These are phyloP conservation scores for Collybia nuda DNA, from an alignment of 768 basidiomycete species.

Conservation along the genomic window DNA sequence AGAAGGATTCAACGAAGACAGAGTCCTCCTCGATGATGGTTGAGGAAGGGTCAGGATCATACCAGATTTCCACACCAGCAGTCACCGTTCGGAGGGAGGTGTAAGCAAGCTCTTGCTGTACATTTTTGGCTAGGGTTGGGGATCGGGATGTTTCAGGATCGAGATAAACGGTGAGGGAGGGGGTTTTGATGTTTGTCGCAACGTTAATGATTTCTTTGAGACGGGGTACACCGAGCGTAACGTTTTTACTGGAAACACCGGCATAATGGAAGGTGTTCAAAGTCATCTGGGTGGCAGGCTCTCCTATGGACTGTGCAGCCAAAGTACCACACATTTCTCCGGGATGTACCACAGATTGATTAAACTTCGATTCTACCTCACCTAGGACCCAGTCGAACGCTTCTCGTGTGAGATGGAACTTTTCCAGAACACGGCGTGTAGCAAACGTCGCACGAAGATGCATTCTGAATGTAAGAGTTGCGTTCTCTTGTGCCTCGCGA, in stretches of 20 bases:
- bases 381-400: conserved; percentile 98
- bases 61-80: conserved; percentile 95
- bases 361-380: conserved; percentile 95
- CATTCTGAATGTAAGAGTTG: conserved; percentile 91
- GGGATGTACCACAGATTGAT: conserved; percentile 86
- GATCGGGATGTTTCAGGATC: conserved; percentile 67
- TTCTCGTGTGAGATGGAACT: conserved; percentile 84
- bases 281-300: conserved; percentile 99
- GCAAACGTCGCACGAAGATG: conserved; percentile 90
- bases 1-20: conserved; percentile 97
- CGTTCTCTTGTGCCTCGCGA: conserved; percentile 79
- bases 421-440: conserved; percentile 82
- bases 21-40: conserved; percentile 97
- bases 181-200: conserved; percentile 97
- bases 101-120: conserved; percentile 91
- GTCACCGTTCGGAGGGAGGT: conserved; percentile 94
- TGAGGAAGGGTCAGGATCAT: conserved; percentile 88
- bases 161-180: conserved; percentile 91
- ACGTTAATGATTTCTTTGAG: conserved; percentile 99
- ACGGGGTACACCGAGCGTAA: conserved; percentile 98
- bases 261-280: conserved; percentile 99
- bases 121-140: conserved; percentile 71
- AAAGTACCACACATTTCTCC: conserved; percentile 99
- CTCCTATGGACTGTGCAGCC: conserved; percentile 98
- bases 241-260: conserved; percentile 99